These are phyloP conservation scores for Diplodia corticola DNA, from an alignment of 2,329 filamentous ascomycete species.

Conservation along the genomic window DNA sequence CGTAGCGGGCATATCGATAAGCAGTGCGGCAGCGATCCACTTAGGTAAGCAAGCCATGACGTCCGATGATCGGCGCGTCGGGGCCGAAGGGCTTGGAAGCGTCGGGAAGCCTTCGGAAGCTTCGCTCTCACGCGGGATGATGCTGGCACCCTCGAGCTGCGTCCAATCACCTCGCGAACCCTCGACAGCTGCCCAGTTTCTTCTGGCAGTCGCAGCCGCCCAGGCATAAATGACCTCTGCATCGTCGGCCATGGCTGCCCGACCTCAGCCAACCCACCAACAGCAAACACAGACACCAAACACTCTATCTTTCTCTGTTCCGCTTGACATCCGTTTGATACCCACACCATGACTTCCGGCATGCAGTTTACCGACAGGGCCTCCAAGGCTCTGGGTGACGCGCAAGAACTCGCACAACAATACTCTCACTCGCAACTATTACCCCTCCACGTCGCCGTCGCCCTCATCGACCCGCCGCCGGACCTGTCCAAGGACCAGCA, in stretches of 20 bases:
- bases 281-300: neutral
- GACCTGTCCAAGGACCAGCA: constrained; percentile 79
- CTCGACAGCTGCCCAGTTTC: constrained; percentile 7
- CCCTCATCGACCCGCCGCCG: constrained; percentile 72
- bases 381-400: constrained; percentile 84
- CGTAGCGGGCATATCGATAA: constrained; percentile 4
- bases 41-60: neutral
- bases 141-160: constrained; percentile 1
- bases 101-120: constrained; percentile 20
- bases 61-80: neutral
- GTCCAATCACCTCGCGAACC: constrained; percentile 3
- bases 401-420: constrained; percentile 82
- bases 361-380: constrained; percentile 95
- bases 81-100: constrained; percentile 18
- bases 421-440: constrained; percentile 89
- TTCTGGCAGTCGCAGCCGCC: neutral
- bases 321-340: constrained; percentile 12
- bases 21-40: neutral
- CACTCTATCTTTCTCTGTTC: neutral
- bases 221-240: constrained; percentile 17
- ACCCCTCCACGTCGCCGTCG: constrained; percentile 84
- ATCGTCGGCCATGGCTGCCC: neutral
- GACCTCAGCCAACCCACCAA: neutral
- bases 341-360: constrained; percentile 62
- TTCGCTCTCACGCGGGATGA: constrained; percentile 10